A percentile compares a stretch with the other conserved stretches of the same genome.
Evolutionary conservation across 2,329 filamentous ascomycete genomes (phyloP).

Genomic region (Fusarium sambucinum): DNA sequence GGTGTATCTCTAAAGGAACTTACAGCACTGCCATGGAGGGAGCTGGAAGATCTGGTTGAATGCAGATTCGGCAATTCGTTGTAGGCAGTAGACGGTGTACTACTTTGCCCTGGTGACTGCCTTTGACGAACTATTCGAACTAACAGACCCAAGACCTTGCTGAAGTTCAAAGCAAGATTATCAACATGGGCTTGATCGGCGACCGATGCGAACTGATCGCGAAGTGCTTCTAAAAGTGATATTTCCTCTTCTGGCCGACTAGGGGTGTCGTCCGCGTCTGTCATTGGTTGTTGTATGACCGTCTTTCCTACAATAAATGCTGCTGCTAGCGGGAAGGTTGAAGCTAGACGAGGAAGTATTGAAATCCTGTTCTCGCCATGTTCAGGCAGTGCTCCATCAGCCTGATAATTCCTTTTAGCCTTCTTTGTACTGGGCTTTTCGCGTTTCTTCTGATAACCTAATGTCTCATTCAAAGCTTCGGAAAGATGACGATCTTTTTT

Average conservation of each 20-base stretch:
- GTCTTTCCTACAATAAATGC: slow-evolving; percentile 40
- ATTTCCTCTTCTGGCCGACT: slow-evolving; percentile 44
- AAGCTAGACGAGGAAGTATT: slow-evolving; percentile 35
- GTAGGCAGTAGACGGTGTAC: slow-evolving; percentile 41
- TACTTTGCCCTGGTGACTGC: slow-evolving; percentile 16
- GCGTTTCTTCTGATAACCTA: slow-evolving; percentile 13
- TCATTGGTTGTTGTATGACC: slow-evolving; percentile 35
- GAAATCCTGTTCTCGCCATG: slow-evolving; percentile 20
- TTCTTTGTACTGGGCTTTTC: slow-evolving; percentile 2
- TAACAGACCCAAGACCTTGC: slow-evolving; percentile 34
- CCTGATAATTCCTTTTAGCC: not conserved
- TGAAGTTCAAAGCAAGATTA: slow-evolving; percentile 40
- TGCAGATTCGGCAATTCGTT: slow-evolving; percentile 44
- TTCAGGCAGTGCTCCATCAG: not conserved
- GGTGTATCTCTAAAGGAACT: slow-evolving; percentile 43
- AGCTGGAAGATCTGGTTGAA: slow-evolving; percentile 41
- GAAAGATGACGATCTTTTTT: slow-evolving; percentile 28
- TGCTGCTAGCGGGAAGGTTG: slow-evolving; percentile 43
- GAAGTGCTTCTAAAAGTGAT: slow-evolving; percentile 41
- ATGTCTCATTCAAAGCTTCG: slow-evolving; percentile 31
- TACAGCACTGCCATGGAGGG: slow-evolving; percentile 31
- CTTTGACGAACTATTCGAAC: slow-evolving; percentile 40
- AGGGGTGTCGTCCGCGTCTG: slow-evolving; percentile 13
- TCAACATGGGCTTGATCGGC: slow-evolving; percentile 37
- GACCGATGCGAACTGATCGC: slow-evolving; percentile 35